Conservation (phyloP, 2,329 filamentous ascomycete species). For the Dothideomycetes sp. region DNA sequence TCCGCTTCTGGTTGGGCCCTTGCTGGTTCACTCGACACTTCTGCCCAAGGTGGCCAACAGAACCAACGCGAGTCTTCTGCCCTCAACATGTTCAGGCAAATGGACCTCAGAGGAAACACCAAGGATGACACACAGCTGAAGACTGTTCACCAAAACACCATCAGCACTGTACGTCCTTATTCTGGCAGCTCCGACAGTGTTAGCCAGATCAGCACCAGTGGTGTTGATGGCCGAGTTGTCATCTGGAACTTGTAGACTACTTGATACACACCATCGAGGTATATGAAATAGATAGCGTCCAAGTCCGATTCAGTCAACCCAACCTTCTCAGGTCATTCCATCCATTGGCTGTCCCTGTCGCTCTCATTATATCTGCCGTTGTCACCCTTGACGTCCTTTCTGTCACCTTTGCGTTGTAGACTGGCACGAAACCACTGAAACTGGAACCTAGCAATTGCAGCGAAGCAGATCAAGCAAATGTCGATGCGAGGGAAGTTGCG, state of each 20-base stretch:
- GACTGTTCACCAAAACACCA: slow-evolving; percentile 94
- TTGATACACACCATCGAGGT: no score
- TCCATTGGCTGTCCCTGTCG: no score
- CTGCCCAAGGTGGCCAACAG: slow-evolving; percentile 12
- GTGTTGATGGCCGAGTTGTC: slow-evolving; percentile 37
- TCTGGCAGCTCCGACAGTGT: slow-evolving; percentile 46
- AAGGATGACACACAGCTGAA: slow-evolving; percentile 90
- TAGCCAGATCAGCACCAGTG: slow-evolving; percentile 64
- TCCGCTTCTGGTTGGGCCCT: slow-evolving; percentile 73
- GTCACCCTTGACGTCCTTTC: no score
- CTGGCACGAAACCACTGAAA: no score
- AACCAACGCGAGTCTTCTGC: slow-evolving; percentile 78
- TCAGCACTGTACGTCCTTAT: slow-evolving; percentile 72
- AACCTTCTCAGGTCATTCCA: no score
- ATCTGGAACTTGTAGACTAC: slow-evolving; percentile 32
- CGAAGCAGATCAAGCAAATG: no score
- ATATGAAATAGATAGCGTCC: no score
- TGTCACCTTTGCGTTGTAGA: no score
- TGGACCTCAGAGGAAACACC: slow-evolving; percentile 91
- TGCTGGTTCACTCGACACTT: slow-evolving; percentile 61
- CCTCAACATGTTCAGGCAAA: slow-evolving; percentile 95
- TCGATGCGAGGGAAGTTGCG: no score
- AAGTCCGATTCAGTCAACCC: no score
- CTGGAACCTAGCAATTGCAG: no score
- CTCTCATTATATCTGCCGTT: no score